Conservation (phyloP, 306 rosid species). For the Myrica gale region DNA sequence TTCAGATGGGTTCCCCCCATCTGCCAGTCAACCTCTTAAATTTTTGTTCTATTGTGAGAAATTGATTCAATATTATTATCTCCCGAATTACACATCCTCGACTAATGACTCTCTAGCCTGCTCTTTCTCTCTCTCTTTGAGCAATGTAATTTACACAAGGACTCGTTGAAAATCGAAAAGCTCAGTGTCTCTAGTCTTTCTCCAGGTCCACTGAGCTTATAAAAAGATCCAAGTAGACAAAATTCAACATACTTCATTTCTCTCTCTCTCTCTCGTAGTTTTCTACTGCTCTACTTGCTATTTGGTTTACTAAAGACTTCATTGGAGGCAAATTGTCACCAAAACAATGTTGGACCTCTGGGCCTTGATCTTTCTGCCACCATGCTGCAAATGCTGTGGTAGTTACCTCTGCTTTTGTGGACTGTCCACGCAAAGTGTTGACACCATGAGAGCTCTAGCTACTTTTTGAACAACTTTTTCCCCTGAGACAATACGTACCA, state of each 20-base stretch:
- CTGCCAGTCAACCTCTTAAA: no score
- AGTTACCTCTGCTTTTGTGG: not conserved
- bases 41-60: no score
- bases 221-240: not conserved
- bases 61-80: not conserved
- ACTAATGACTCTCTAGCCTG: not conserved
- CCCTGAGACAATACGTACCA: not conserved
- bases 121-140: not conserved
- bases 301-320: not conserved
- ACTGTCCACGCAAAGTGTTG: not conserved
- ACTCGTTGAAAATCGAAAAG: not conserved
- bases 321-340: not conserved
- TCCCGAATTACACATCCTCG: not conserved
- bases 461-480: not conserved
- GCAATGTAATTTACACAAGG: not conserved
- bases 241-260: not conserved
- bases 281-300: no score
- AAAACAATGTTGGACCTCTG: not conserved
- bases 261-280: not conserved
- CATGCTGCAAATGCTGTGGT: not conserved
- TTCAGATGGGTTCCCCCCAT: no score
- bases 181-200: slow-evolving; percentile 1
- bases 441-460: not conserved
- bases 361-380: not conserved
- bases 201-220: not conserved